Percentiles rank a stretch among this genome's conserved stretches.
These are phyloP conservation scores for Akanthomyces dipterigenus DNA, from an alignment of 2,329 filamentous ascomycete species.

Conservation along the genomic window DNA sequence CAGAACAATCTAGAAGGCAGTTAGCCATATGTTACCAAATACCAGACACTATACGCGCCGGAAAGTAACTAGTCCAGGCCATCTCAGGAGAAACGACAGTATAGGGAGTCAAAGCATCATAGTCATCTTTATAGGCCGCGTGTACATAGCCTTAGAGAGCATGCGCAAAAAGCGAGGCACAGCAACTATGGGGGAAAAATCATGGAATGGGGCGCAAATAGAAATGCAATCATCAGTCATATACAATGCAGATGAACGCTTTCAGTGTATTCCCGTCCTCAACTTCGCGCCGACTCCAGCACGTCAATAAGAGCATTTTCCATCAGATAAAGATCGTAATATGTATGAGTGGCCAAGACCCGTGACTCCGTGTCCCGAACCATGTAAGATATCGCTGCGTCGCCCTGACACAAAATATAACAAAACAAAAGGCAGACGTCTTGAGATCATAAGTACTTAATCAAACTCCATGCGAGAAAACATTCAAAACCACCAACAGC, in stretches of 20 bases:
- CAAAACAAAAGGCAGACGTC: neutral
- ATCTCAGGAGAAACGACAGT: no score
- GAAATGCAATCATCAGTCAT: neutral
- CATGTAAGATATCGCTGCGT: neutral
- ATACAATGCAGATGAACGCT: neutral
- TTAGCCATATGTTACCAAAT: no score
- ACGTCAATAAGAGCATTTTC: neutral
- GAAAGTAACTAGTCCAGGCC: no score
- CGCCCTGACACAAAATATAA: neutral
- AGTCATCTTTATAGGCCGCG: no score
- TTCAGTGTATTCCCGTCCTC: neutral
- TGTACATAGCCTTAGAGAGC: no score
- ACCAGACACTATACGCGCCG: no score
- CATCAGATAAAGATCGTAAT: neutral
- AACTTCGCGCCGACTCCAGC: neutral
- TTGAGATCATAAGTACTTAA: neutral
- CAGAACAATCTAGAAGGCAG: no score
- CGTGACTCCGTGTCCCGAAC: neutral
- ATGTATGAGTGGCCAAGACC: slow-evolving; percentile 1
- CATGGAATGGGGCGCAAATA: no score
- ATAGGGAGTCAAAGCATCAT: no score
- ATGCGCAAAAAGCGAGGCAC: no score
- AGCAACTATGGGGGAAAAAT: no score
- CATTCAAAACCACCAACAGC: neutral
- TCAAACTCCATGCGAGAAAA: neutral